Conservation (phyloP, 169 alveolate genomes). For the Cryptosporidium canis region DNA sequence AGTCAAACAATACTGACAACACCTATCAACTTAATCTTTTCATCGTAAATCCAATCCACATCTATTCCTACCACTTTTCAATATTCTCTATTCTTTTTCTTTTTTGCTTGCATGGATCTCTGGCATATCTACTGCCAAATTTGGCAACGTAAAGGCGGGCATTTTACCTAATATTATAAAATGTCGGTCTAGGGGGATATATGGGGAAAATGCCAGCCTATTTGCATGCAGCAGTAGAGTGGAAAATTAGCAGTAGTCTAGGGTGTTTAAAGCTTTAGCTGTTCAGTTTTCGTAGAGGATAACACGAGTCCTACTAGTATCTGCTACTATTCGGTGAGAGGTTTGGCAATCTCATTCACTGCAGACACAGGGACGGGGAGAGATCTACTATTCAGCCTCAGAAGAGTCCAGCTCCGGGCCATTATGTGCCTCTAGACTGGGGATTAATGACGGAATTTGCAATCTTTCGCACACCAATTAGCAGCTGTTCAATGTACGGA, state of each 20-base stretch:
- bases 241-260: too few species aligned
- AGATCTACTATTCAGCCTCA: too few species aligned
- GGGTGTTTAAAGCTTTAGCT: too few species aligned
- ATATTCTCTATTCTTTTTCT: background rate
- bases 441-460: conserved; percentile 10
- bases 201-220: background rate
- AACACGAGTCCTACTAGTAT: too few species aligned
- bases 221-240: too few species aligned
- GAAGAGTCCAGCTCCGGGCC: too few species aligned
- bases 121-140: conserved; percentile 57
- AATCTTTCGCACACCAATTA: conserved; percentile 17
- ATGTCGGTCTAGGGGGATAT: background rate
- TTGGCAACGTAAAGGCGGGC: conserved; percentile 73
- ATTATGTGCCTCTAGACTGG: background rate
- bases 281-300: too few species aligned
- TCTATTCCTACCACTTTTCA: background rate
- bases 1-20: too few species aligned
- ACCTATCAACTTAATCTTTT: background rate
- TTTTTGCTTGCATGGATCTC: conserved; percentile 2
- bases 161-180: background rate
- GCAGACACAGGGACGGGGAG: too few species aligned
- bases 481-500: conserved; percentile 11
- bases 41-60: background rate
- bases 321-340: background rate
- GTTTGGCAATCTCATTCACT: background rate